Evolutionary conservation across 352 stramenopile genomes (phyloP), one percentile per base, ranked within the genome.

Genomic region (Globisporangium paroecandrum): DNA sequence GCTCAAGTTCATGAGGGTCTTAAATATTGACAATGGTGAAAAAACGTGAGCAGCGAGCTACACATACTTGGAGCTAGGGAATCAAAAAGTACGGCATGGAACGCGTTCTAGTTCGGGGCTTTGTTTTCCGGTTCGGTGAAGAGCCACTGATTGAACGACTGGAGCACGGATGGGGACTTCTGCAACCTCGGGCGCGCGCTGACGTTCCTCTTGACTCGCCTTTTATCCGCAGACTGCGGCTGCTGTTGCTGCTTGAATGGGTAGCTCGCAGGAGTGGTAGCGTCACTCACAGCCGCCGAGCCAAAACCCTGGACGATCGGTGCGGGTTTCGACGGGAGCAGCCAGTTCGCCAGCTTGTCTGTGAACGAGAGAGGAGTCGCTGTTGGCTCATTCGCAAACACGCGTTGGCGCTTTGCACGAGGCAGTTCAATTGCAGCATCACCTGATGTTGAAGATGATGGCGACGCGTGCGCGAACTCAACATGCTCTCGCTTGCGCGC

Each of bases 71-170:
- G 43, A 22, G 43, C 43, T 51, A 22, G 43, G 41, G 20, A 18
- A 1, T 60, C 27, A 27, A 60, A 41, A 59, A 41, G 8, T 8
- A 43, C 27, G 12, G 36, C 27, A 34, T 12, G 56, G 25, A 20
- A 41, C 15, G 25, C 27, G 2, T 0, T 9, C 24, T 58, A 69
- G 74, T 70, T 67, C 66, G 72, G 58, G 46, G 72, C 66, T 3
- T 77, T 82, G 34, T 74, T 73, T 27, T 82, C 74, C 29, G 75
- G 77, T 20, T 85, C 76, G 0, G 70, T 78, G 58, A 87, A 90
- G 15, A 90, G 64, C 79, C 79, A 89, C 53, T 90, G 77, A 54
- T 88, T 77, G 18, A 90, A 75, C 2, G 73, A 68, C 68, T 78
- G 72, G 8, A 85, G 56, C 1, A 76, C 25, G 7, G 77, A 76